Evolutionary conservation across 2,329 filamentous ascomycete species (phyloP).

Genomic region (Cercospora beticola): DNA sequence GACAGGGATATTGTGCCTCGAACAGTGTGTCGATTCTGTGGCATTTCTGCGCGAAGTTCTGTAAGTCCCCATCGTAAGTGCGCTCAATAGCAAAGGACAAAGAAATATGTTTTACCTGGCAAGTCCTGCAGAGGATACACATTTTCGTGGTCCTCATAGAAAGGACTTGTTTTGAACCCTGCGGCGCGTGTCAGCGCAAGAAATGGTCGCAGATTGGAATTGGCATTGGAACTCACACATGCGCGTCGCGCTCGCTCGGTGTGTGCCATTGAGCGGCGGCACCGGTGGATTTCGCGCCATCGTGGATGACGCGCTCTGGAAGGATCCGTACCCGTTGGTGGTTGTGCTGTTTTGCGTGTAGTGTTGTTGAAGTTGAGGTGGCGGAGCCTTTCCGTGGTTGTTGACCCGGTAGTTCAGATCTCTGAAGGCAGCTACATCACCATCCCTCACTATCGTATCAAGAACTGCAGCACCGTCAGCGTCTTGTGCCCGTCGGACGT

Average conservation of each 20-base stretch:
- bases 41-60: constrained; percentile 51
- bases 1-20: constrained; percentile 60
- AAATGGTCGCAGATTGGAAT: background rate
- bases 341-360: constrained; percentile 9
- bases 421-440: constrained; percentile 40
- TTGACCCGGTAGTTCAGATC: constrained; percentile 43
- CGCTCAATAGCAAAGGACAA: constrained; percentile 19
- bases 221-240: constrained; percentile 23
- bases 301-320: constrained; percentile 4
- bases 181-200: background rate
- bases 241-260: constrained; percentile 17
- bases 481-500: background rate
- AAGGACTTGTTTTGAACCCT: constrained; percentile 75
- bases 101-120: constrained; percentile 60
- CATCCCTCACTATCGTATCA: constrained; percentile 35
- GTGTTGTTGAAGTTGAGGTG: constrained; percentile 17
- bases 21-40: constrained; percentile 59
- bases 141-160: constrained; percentile 69
- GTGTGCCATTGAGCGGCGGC: constrained; percentile 14
- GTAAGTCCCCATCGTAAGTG: constrained; percentile 37
- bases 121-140: constrained; percentile 67
- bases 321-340: constrained; percentile 17
- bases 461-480: constrained; percentile 38
- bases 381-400: constrained; percentile 40
- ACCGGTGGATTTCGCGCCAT: constrained; percentile 21